Evolutionary conservation across 2,329 filamentous ascomycete species (phyloP).

Genomic region (Pleurostoma richardsiae): DNA sequence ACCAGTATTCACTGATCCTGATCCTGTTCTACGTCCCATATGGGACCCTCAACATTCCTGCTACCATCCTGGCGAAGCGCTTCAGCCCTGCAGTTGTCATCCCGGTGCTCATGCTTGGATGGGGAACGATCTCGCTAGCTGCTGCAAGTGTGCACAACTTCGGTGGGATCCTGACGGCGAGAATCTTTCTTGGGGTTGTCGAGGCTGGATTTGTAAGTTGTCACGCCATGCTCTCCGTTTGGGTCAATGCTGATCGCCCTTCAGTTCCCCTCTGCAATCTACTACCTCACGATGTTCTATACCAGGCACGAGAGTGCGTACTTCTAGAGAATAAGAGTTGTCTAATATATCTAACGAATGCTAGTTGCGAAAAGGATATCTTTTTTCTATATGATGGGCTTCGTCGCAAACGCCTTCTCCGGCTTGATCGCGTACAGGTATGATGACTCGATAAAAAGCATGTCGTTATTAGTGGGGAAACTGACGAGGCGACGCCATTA

Average conservation of each 20-base stretch:
- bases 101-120: conserved; percentile 17
- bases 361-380: no score
- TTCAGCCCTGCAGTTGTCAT: conserved; percentile 20
- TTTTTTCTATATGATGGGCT: no score
- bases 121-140: conserved; percentile 18
- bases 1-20: conserved; percentile 23
- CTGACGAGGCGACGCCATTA: no score
- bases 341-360: no score
- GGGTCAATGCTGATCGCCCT: no score
- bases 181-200: conserved; percentile 16
- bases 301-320: conserved; percentile 9
- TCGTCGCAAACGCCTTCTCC: no score
- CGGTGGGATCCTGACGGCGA: conserved; percentile 13
- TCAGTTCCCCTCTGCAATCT: conserved; percentile 14
- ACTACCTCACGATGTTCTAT: conserved; percentile 19
- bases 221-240: no score
- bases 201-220: conserved; percentile 15
- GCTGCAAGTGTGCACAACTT: conserved; percentile 13
- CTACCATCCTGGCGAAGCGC: conserved; percentile 15
- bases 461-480: no score
- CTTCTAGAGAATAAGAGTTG: no score
- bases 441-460: no score
- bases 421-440: no score
- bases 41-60: conserved; percentile 16
- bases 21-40: conserved; percentile 26